These are phyloP conservation scores for Euphrasia confusa DNA, from an alignment of 257 asterid genomes.

Conservation along the genomic window DNA sequence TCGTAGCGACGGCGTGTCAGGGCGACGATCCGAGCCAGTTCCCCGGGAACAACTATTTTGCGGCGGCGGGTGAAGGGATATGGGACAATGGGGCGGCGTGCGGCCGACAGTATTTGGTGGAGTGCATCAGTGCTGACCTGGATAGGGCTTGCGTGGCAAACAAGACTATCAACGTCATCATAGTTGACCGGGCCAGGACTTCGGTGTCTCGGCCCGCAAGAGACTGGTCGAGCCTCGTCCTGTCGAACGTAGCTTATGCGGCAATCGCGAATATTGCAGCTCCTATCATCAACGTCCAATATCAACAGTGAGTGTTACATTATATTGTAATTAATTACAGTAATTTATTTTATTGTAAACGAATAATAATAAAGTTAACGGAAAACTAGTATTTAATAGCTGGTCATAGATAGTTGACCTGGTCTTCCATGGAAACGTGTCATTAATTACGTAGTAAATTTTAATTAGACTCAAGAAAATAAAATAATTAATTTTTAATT, in stretches of 20 bases:
- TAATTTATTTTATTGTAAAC: too few species aligned
- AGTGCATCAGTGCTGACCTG: conserved; percentile 50
- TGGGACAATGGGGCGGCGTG: conserved; percentile 87
- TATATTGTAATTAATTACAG: too few species aligned
- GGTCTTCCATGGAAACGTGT: not conserved
- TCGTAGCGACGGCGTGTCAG: conserved; percentile 65
- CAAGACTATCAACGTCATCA: conserved; percentile 42
- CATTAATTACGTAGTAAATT: too few species aligned
- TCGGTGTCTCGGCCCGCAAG: conserved; percentile 43
- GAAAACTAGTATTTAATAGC: too few species aligned
- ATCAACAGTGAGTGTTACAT: conserved; percentile 51
- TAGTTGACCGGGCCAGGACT: conserved; percentile 64
- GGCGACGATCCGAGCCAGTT: conserved; percentile 53
- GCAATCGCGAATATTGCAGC: conserved; percentile 36
- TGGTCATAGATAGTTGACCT: not conserved
- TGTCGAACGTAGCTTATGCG: conserved; percentile 45
- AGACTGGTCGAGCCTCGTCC: conserved; percentile 42
- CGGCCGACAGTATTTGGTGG: conserved; percentile 68
- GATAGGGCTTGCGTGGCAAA: conserved; percentile 40
- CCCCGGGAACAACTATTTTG: conserved; percentile 60
- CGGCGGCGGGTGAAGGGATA: conserved; percentile 73
- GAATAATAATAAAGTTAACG: too few species aligned
- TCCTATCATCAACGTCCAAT: conserved; percentile 45
- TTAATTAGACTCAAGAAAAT: too few species aligned
- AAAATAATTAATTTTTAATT: too few species aligned